Base-by-base conservation (phyloP, 768 basidiomycete genomes). In the Agrocybe praecox region DNA sequence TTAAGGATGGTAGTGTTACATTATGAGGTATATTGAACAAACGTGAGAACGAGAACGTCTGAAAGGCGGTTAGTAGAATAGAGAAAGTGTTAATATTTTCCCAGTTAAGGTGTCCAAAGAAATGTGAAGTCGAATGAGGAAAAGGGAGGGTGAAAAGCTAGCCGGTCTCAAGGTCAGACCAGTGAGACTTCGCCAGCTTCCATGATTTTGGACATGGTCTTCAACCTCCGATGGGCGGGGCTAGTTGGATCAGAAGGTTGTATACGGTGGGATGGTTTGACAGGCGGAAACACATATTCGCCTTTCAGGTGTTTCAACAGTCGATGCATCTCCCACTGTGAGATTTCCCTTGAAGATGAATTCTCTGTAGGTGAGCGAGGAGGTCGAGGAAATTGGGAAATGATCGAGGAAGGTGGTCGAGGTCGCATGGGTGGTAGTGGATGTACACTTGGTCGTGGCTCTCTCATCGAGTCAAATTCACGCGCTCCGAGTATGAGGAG, bases 281-380 rank as follows among this genome's bases (percentile, higher is more conserved):
- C 67, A 21, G 76, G 75, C 43, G 79, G 80, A 55, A 79, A 81
- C 14, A 76, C 73, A 58, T 71, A 80, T 59, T 77, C 67, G 36
- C 74, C 73, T 46, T 73, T 68, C 43, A 76, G 58, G 34, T 78
- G 74, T 55, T 73, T 74, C 57, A 67, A 59, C 48, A 75, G 55
- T 22, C 74, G 69, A 40, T 72, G 55, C 61, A 69, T 71, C 61
- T 77, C 75, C 62, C 74, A 77, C 49, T 71, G 70, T 17, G 72
- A 66, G 45, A 77, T 65, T 46, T 75, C 73, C 33, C 53, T 59
- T 7, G 76, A 72, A 17, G 58, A 65, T 9, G 74, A 71, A 21
- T 68, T 58, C 2, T 58, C 64, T 1, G 61, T 64, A 6, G 74
- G 74, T 9, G 68, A 64, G 21, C 65, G 61, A 7, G 69, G 74